Conservation (phyloP, 371 early-diverging fungal genomes). For the Saksenaea vasiformis region DNA sequence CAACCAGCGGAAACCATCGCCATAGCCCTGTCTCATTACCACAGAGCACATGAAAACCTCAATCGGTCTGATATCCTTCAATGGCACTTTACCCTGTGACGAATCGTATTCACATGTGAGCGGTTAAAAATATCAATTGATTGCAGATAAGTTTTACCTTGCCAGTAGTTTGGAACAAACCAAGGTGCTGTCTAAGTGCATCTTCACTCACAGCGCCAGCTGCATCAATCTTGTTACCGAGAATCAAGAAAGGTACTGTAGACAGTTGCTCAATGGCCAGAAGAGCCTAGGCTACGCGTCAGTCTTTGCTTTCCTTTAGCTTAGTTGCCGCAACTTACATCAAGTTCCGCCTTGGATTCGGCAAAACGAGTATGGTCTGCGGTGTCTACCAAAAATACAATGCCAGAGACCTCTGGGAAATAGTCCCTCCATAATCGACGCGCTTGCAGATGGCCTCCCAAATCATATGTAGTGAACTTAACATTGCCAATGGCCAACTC, state of each 20-base stretch:
- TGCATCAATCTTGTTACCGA: constrained; percentile 98
- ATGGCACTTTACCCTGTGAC: constrained; percentile 80
- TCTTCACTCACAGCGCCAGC: constrained; percentile 95
- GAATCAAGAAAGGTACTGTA: constrained; percentile 91
- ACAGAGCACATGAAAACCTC: constrained; percentile 99
- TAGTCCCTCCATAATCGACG: constrained; percentile 98
- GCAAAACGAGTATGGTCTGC: constrained; percentile 84
- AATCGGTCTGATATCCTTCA: constrained; percentile 92
- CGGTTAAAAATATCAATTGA: background rate
- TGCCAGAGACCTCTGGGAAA: constrained; percentile 96
- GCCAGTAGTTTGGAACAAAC: constrained; percentile 95
- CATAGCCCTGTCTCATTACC: constrained; percentile 96
- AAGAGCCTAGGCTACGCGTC: constrained; percentile 62
- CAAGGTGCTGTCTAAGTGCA: constrained; percentile 82
- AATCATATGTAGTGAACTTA: constrained; percentile 95
- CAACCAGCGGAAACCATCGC: constrained; percentile 95
- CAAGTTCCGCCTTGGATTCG: constrained; percentile 94
- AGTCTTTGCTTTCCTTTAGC: background rate
- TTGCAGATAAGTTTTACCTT: constrained; percentile 60
- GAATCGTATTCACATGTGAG: background rate
- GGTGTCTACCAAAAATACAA: constrained; percentile 96
- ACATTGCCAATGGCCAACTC: constrained; percentile 96
- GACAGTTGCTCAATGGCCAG: constrained; percentile 91
- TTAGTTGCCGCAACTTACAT: constrained; percentile 61
- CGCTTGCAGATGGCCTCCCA: constrained; percentile 97